These are phyloP conservation scores for Cutaneotrichosporon sp. DNA, from an alignment of 1,284 basidiomycete species.

Conservation along the genomic window DNA sequence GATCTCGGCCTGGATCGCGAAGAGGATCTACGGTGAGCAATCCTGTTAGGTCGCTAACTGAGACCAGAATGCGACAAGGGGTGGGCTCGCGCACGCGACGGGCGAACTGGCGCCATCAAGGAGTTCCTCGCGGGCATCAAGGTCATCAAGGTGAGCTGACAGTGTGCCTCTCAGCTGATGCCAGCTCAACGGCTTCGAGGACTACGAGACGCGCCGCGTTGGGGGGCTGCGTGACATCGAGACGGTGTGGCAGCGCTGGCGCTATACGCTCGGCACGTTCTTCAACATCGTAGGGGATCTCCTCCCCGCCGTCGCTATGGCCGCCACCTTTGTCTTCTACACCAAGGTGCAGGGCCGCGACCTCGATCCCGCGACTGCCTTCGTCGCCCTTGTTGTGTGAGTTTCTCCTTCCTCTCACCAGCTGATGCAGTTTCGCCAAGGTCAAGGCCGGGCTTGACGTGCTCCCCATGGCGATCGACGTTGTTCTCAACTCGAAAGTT, in stretches of 20 bases:
- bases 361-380: conserved; percentile 48
- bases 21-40: conserved; percentile 42
- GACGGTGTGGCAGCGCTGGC: conserved; percentile 51
- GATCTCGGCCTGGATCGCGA: conserved; percentile 34
- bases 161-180: neutral
- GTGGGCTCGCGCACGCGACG: conserved; percentile 43
- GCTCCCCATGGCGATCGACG: conserved; percentile 38
- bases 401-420: conserved; percentile 12
- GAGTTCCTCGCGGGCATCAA: conserved; percentile 50
- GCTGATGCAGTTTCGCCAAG: conserved; percentile 25
- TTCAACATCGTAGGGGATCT: conserved; percentile 52
- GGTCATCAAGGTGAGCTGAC: conserved; percentile 46
- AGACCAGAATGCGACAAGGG: conserved; percentile 44
- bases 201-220: conserved; percentile 38
- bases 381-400: conserved; percentile 47
- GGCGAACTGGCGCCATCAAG: conserved; percentile 46
- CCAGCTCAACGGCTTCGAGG: conserved; percentile 52
- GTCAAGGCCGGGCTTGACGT: conserved; percentile 31
- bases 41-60: neutral
- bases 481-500: conserved; percentile 39
- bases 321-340: conserved; percentile 47
- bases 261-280: conserved; percentile 50
- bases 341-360: conserved; percentile 41
- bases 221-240: conserved; percentile 39
- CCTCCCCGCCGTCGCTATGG: conserved; percentile 38